phyloP scores from a whole-genome alignment of 208 protist species.

The Angomonas desouzai region DNA sequence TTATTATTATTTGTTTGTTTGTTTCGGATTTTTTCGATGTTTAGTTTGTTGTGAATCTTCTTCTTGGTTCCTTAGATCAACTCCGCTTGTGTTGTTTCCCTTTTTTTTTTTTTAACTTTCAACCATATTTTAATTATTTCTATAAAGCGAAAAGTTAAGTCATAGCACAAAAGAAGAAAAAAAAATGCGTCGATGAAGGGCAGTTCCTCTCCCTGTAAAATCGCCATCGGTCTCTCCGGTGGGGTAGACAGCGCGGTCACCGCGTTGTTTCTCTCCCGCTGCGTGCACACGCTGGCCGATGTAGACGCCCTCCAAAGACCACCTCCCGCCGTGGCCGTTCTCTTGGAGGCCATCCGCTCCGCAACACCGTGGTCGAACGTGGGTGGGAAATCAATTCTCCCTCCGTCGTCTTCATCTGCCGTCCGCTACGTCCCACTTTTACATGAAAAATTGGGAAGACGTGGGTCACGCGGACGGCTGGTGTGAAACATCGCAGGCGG shows the following conservation, averaged over 20 bases:
- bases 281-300: conserved; percentile 43
- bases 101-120: not conserved
- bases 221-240: conserved; percentile 66
- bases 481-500: conserved; percentile 40
- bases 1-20: no score
- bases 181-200: not conserved
- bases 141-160: no score
- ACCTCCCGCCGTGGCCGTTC: conserved; percentile 15
- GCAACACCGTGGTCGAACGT: conserved; percentile 23
- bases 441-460: conserved; percentile 76
- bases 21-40: no score
- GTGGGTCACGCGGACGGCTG: conserved; percentile 24
- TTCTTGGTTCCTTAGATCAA: no score
- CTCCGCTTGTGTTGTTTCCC: not conserved
- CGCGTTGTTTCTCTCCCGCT: conserved; percentile 54
- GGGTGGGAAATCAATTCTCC: conserved; percentile 6
- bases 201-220: not conserved
- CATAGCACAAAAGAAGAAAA: conserved; percentile 2
- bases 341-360: conserved; percentile 21
- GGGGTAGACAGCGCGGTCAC: conserved; percentile 79
- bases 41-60: no score
- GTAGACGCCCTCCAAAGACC: conserved; percentile 35
- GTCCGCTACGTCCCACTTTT: conserved; percentile 32
- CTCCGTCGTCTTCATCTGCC: conserved; percentile 7
- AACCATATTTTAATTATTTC: no score